Base-by-base conservation (phyloP, 352 stramenopile genomes). In the Phytophthora pini region DNA sequence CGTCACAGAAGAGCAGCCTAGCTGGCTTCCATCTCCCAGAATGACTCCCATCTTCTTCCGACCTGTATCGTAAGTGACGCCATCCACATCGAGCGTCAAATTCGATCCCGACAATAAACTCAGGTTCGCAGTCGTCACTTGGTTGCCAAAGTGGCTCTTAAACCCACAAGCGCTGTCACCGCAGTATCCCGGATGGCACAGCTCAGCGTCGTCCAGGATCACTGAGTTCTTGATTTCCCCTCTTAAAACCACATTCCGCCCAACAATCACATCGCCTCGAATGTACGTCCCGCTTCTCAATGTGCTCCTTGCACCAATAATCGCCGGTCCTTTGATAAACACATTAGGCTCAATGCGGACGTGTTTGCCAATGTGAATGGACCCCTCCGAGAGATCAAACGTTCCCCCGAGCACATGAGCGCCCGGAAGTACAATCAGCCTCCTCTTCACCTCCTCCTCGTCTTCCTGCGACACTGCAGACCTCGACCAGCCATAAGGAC, bases 71-170 rank as follows among this genome's bases (percentile, higher is more conserved):
- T 89, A 92, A 11, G 53, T 65, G 45, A 66, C 55, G 2, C 57
- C 70, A 22, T 68, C 64, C 15, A 80, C 67, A 7, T 80, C 69
- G 32, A 76, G 72, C 40, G 36, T 67, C 38, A 70, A 57, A 48
- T 59, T 89, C 11, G 4, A 79, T n/a, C 29, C 58, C 20, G 54
- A 68, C 13, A 94, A 74, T 9, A 94, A 60, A 36, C 75, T 87
- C 34, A 94, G 68, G 52, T 94, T 92, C 0, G 86, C 86, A 2
- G 86, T 93, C 29, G 86, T 92, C 26, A 90, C 86, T 60, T 94
- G 86, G 72, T 94, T 94, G 47, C 83, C 86, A 44, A 94, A 92
- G 55, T 94, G 84, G 72, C 82, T 90, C 62, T 87, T 89, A 58
- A 82, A 86, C 3, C 86, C 86, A 22, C 77, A 89, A 32, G 93